Percentiles rank a stretch among this genome's conserved stretches.
These are phyloP conservation scores for Aurantiochytrium sp. DNA, from an alignment of 108 stramenopile genomes.

Conservation along the genomic window DNA sequence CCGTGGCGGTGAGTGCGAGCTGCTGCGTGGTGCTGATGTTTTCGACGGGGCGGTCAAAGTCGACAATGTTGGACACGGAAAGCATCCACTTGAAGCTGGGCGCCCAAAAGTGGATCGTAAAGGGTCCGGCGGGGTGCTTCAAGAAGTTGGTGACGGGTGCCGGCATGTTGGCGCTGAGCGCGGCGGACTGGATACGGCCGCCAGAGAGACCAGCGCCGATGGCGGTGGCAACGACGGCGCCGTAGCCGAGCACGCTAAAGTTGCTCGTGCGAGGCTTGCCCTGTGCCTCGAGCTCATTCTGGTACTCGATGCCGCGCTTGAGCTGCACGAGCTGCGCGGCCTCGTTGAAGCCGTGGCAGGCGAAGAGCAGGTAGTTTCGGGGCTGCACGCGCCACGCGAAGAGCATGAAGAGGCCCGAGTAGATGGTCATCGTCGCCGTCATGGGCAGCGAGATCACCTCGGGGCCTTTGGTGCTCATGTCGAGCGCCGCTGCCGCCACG, in stretches of 20 bases:
- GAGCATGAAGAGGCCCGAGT: conserved; percentile 32
- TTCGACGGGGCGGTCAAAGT: conserved; percentile 27
- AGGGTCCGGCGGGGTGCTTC: conserved; percentile 9
- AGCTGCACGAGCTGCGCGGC: conserved; percentile 36
- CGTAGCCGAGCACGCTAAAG: neutral
- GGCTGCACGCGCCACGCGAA: conserved; percentile 40
- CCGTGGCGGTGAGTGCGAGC: neutral
- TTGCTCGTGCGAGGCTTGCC: neutral
- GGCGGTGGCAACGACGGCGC: neutral
- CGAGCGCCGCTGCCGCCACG: conserved; percentile 24
- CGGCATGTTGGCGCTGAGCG: neutral
- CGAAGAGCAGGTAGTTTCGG: conserved; percentile 35
- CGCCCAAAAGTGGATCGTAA: conserved; percentile 6
- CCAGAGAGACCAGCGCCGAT: neutral
- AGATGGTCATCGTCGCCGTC: conserved; percentile 28
- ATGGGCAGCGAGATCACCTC: conserved; percentile 32
- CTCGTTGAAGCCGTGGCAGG: conserved; percentile 38
- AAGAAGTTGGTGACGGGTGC: neutral
- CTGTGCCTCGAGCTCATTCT: neutral
- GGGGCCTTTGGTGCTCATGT: conserved; percentile 26
- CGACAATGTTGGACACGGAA: conserved; percentile 19
- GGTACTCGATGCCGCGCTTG: conserved; percentile 13
- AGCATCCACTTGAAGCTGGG: neutral
- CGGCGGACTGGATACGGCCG: neutral
- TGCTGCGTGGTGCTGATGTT: conserved; percentile 21